A percentile compares a stretch with the other conserved stretches of the same genome.
Evolutionary conservation across 768 basidiomycete species (phyloP).

Genomic region (Rhodotorula graminis): DNA sequence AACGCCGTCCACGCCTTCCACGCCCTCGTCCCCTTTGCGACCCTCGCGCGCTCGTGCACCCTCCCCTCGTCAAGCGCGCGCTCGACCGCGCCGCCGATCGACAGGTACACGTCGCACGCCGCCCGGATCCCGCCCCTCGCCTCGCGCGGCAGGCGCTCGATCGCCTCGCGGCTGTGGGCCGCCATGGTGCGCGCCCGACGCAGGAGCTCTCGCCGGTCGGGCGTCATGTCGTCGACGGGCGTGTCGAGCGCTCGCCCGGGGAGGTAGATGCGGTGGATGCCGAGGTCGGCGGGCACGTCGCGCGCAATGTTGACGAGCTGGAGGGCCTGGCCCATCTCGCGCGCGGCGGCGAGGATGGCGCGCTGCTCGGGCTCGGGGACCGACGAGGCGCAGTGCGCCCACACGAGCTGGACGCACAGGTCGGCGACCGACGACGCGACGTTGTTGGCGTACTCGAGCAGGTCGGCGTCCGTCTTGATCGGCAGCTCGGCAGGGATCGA

Average conservation of each 20-base stretch:
- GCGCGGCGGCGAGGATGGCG: conserved; percentile 31
- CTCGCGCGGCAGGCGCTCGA: conserved; percentile 37
- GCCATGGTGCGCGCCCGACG: conserved; percentile 43
- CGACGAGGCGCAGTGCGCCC: conserved; percentile 35
- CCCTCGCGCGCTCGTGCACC: conserved; percentile 30
- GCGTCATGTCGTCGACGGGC: conserved; percentile 24
- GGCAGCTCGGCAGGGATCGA: neutral
- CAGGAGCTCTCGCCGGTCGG: conserved; percentile 37
- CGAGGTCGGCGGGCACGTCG: conserved; percentile 47
- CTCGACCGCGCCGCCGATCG: conserved; percentile 45
- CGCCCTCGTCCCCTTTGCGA: conserved; percentile 18
- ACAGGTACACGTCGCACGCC: conserved; percentile 47
- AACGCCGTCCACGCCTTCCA: conserved; percentile 22
- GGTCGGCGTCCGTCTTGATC: conserved; percentile 45
- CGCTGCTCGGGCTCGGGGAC: neutral
- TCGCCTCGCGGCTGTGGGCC: conserved; percentile 28
- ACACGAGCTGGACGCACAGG: conserved; percentile 48
- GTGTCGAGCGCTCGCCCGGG: conserved; percentile 40
- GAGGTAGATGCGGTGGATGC: conserved; percentile 45
- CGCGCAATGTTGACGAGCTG: conserved; percentile 50
- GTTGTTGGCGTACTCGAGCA: conserved; percentile 47
- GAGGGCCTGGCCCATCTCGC: conserved; percentile 49
- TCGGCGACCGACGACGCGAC: conserved; percentile 49
- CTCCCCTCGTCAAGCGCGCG: conserved; percentile 20
- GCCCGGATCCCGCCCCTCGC: conserved; percentile 46